phyloP scores from a whole-genome alignment of 2,329 filamentous ascomycete species.

The Ambrosiella xylebori region DNA sequence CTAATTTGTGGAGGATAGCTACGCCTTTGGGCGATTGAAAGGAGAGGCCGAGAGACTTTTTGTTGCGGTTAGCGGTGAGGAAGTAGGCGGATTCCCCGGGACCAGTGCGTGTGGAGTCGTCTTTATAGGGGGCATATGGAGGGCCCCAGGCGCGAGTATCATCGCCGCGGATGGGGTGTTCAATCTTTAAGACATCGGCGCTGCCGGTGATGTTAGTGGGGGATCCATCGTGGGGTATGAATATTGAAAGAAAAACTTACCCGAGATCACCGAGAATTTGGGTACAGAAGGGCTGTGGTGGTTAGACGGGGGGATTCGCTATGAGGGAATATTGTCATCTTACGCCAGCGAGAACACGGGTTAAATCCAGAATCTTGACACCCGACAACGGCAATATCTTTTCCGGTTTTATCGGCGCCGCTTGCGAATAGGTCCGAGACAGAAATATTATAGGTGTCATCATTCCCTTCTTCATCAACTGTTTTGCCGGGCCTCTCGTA shows the following conservation, averaged over 20 bases:
- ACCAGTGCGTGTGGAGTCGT: conserved; percentile 40
- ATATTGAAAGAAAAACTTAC: conserved; percentile 33
- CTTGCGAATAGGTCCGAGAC: background rate
- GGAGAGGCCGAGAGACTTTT: conserved; percentile 81
- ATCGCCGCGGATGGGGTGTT: conserved; percentile 80
- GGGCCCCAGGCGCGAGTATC: conserved; percentile 95
- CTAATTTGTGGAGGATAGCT: conserved; percentile 71
- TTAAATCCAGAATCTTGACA: conserved; percentile 88
- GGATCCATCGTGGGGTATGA: background rate
- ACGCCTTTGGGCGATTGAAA: conserved; percentile 76
- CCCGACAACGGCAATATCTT: conserved; percentile 55
- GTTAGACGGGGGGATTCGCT: conserved; percentile 1
- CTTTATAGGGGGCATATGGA: conserved; percentile 67
- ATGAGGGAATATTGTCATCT: conserved; percentile 21
- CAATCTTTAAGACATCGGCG: conserved; percentile 92
- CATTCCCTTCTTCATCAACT: no score
- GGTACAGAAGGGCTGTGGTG: conserved; percentile 72
- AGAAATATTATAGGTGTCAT: background rate
- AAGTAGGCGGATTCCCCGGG: conserved; percentile 93
- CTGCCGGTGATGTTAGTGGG: conserved; percentile 25
- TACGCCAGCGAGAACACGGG: conserved; percentile 83
- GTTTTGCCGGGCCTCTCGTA: no score
- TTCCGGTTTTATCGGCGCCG: background rate
- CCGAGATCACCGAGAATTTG: conserved; percentile 93
- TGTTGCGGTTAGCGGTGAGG: conserved; percentile 83